Percentiles rank a stretch among this genome's conserved stretches.
phyloP scores from a whole-genome alignment of 2,329 filamentous ascomycete species.

The Monosporascus cannonballus region DNA sequence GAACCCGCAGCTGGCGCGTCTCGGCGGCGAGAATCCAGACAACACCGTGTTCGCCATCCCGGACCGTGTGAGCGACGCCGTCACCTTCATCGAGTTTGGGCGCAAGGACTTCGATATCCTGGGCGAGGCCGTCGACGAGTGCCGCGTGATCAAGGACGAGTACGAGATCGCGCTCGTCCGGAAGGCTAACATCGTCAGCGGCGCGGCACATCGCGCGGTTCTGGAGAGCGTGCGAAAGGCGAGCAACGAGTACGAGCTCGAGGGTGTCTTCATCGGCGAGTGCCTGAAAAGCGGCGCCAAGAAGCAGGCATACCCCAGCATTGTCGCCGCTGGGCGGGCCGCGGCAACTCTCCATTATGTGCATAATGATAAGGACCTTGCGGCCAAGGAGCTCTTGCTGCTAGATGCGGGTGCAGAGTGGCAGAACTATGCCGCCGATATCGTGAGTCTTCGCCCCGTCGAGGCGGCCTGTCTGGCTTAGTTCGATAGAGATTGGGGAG shows the following conservation, averaged over 20 bases:
- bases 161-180: slow-evolving; percentile 69
- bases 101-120: slow-evolving; percentile 52
- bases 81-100: slow-evolving; percentile 66
- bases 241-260: slow-evolving; percentile 74
- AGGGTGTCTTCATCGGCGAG: slow-evolving; percentile 70
- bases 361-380: slow-evolving; percentile 65
- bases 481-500: too few relatives aligned
- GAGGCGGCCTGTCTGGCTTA: too few relatives aligned
- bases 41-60: slow-evolving; percentile 68
- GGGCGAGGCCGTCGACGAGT: slow-evolving; percentile 61
- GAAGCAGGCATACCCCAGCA: slow-evolving; percentile 82
- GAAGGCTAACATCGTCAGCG: slow-evolving; percentile 65
- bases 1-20: slow-evolving; percentile 60
- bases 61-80: slow-evolving; percentile 65
- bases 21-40: slow-evolving; percentile 34
- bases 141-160: slow-evolving; percentile 66
- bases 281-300: slow-evolving; percentile 71
- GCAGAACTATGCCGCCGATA: slow-evolving; percentile 65
- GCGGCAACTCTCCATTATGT: slow-evolving; percentile 87
- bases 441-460: slow-evolving; percentile 34
- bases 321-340: slow-evolving; percentile 73
- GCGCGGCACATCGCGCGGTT: slow-evolving; percentile 59
- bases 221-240: slow-evolving; percentile 56
- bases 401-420: slow-evolving; percentile 80
- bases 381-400: slow-evolving; percentile 70